Evolutionary conservation across 2,329 filamentous ascomycete species (phyloP).

Genomic region (Helotiales sp.): DNA sequence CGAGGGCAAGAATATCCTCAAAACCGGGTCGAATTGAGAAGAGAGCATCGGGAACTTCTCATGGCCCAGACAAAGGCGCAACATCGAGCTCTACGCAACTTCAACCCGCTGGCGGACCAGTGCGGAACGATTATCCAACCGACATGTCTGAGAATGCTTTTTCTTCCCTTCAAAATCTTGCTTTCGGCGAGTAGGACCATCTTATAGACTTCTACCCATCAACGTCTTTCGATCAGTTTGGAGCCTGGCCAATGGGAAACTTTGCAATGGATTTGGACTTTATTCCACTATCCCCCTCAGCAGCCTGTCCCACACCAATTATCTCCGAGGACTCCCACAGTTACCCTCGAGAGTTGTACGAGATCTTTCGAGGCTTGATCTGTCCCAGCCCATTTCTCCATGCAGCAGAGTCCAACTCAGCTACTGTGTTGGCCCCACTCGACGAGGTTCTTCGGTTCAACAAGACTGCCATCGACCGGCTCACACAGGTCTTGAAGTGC

Average conservation of each 20-base stretch:
- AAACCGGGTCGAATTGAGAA: neutral
- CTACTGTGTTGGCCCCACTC: slow-evolving; percentile 30
- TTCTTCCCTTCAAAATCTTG: neutral
- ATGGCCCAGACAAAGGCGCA: neutral
- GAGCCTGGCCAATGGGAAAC: neutral
- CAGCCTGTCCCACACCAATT: slow-evolving; percentile 4
- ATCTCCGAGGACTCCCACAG: slow-evolving; percentile 26
- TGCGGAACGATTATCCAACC: neutral
- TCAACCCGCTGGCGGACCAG: neutral
- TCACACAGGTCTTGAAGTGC: slow-evolving; percentile 32
- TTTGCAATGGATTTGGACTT: slow-evolving; percentile 15
- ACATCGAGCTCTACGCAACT: neutral
- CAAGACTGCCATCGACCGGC: slow-evolving; percentile 32
- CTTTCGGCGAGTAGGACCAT: neutral
- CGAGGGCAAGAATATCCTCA: slow-evolving; percentile 28
- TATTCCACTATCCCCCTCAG: slow-evolving; percentile 12
- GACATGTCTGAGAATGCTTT: neutral
- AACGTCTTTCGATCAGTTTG: neutral
- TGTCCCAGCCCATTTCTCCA: slow-evolving; percentile 34
- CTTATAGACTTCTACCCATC: neutral
- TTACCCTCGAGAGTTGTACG: slow-evolving; percentile 36
- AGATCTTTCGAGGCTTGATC: slow-evolving; percentile 36
- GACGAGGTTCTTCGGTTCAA: slow-evolving; percentile 37
- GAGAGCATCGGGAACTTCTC: neutral
- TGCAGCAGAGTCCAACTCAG: slow-evolving; percentile 34